These are phyloP conservation scores for Arachnomyces sp. DNA, from an alignment of 2,329 filamentous ascomycete genomes.

Conservation along the genomic window DNA sequence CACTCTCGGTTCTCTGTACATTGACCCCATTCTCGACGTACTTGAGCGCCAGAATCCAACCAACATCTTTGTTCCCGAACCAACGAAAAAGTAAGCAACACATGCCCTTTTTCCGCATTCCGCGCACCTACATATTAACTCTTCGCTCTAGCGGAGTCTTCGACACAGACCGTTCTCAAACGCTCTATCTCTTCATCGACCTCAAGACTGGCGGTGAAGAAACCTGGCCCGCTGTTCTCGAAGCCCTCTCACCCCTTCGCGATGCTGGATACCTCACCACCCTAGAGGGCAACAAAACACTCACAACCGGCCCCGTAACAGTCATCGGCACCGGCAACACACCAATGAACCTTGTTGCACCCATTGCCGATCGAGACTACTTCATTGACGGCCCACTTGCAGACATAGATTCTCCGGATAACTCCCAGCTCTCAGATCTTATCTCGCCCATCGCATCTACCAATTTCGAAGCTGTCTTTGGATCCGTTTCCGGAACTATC, in stretches of 20 bases:
- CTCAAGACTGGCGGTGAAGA: conserved; percentile 50
- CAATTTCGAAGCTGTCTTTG: conserved; percentile 39
- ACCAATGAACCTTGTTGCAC: conserved; percentile 40
- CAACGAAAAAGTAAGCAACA: conserved; percentile 41
- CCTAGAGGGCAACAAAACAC: conserved; percentile 37
- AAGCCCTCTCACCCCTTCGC: conserved; percentile 50
- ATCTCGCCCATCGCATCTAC: conserved; percentile 49
- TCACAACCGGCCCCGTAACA: conserved; percentile 47
- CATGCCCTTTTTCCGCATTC: not conserved
- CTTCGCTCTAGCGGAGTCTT: conserved; percentile 45
- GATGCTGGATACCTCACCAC: conserved; percentile 45
- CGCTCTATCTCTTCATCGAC: conserved; percentile 57
- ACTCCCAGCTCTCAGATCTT: conserved; percentile 37
- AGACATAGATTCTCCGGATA: conserved; percentile 31
- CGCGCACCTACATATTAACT: conserved; percentile 3
- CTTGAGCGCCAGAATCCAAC: conserved; percentile 49
- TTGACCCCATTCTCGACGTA: conserved; percentile 50
- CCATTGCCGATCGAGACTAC: conserved; percentile 41
- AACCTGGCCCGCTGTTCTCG: conserved; percentile 49
- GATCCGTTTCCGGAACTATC: conserved; percentile 30
- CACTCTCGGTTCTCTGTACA: conserved; percentile 51
- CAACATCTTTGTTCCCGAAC: conserved; percentile 38
- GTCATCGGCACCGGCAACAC: conserved; percentile 55
- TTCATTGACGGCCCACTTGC: conserved; percentile 54
- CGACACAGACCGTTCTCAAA: conserved; percentile 48